Base-by-base conservation (phyloP, 208 protist genomes). In the Acanthamoeba lenticulata region DNA sequence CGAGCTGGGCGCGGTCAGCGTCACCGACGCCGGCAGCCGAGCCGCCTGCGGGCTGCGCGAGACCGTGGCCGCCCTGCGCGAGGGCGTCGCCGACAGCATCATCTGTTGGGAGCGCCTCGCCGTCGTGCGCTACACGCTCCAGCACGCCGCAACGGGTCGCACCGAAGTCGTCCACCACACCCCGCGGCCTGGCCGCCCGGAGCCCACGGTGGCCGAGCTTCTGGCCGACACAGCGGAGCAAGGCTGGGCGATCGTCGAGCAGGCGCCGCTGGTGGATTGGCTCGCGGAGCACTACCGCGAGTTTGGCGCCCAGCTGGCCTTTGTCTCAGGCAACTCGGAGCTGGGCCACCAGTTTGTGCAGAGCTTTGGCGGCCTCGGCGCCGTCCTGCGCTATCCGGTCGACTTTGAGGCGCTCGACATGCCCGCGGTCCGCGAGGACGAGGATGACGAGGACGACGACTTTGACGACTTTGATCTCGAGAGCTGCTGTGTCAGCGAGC, bases 321-420 rank as follows among this genome's bases (percentile, higher is more conserved):
- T 91, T 27, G 38, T 91, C 24, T 62, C 52, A 13, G 85, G 55
- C 38, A 62, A 72, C 85, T 72, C 85, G n/a, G 85, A 91, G 29
- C 52, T 69, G 34, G 85, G 85, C 85, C 36, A 40, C n/a, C 85
- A 91, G 85, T 91, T 91, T 49, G 60, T 91, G 42, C 47, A 69
- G 45, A 69, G 55, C 52, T 91, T 91, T 32, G 85, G 85, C 34
- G 85, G 85, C 42, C 34, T 91, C 32, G 85, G 85, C 27, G 85
- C 52, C 36, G 45, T 91, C 40, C 52, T 91, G 13, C 4, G 79
- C 1, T 88, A 88, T 52, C 65, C 5, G 34, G 65, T 74, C 34
- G 65, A 74, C 65, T 74, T 74, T 42, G 79, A 88, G 47, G 24
- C 47, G 79, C 29, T 60, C 52, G 52, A 62, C 52, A 62, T 62